Evolutionary conservation across 371 early-diverging fungal species (phyloP).

Genomic region (Thermomucor indicae-seudaticae): DNA sequence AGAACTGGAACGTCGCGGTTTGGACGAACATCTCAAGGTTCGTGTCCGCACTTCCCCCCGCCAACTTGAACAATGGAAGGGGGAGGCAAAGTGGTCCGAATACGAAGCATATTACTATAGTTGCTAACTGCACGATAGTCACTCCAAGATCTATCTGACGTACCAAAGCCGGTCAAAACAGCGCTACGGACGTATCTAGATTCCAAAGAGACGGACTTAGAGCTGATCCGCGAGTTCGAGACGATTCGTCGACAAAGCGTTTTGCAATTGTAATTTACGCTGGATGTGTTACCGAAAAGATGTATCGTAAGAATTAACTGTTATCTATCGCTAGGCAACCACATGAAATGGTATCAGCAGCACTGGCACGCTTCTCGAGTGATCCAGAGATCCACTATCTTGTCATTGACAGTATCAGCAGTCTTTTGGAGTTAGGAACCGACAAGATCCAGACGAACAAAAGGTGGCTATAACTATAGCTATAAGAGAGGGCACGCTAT

Average conservation of each 20-base stretch:
- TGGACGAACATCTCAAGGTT: slow-evolving; percentile 46
- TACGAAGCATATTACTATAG: too few relatives aligned
- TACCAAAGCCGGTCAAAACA: slow-evolving; percentile 33
- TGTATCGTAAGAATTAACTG: neutral
- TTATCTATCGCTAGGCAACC: slow-evolving; percentile 25
- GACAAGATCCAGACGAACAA: slow-evolving; percentile 14
- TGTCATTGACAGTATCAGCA: slow-evolving; percentile 36
- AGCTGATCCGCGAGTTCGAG: slow-evolving; percentile 45
- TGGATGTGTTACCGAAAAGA: neutral
- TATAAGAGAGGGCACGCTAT: too few relatives aligned
- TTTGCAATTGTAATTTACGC: slow-evolving; percentile 27
- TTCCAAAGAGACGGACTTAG: slow-evolving; percentile 45
- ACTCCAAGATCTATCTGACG: neutral
- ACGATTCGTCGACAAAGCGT: slow-evolving; percentile 32
- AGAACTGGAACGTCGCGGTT: slow-evolving; percentile 57
- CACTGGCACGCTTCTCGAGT: slow-evolving; percentile 21
- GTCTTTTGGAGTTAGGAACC: slow-evolving; percentile 21
- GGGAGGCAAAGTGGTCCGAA: too few relatives aligned
- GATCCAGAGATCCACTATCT: slow-evolving; percentile 41
- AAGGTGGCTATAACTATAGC: slow-evolving; percentile 5
- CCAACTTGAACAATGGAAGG: too few relatives aligned
- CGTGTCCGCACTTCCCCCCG: too few relatives aligned
- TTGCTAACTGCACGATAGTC: too few relatives aligned
- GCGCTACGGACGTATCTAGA: slow-evolving; percentile 31
- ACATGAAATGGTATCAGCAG: slow-evolving; percentile 29